Percentiles rank a stretch among this genome's conserved stretches.
phyloP scores from a whole-genome alignment of 1,284 basidiomycete species.

The Cryptococcus wingfieldii region DNA sequence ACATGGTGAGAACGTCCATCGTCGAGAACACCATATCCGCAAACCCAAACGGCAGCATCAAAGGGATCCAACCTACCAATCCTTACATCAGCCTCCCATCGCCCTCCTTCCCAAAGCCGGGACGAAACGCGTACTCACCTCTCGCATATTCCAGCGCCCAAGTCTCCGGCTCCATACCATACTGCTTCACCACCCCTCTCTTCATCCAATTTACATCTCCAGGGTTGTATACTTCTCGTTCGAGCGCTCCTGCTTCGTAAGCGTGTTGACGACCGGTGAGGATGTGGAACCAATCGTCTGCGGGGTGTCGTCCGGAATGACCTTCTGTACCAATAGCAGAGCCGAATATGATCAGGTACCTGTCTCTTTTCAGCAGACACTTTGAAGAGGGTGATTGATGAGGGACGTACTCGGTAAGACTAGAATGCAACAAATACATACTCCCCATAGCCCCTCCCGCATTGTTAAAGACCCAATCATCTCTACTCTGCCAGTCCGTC shows the following conservation, averaged over 20 bases:
- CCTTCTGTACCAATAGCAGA: slow-evolving; percentile 95
- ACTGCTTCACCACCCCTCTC: slow-evolving; percentile 85
- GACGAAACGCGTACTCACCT: slow-evolving; percentile 55
- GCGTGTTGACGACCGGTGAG: slow-evolving; percentile 90
- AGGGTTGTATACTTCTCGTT: slow-evolving; percentile 75
- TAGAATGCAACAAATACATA: slow-evolving; percentile 97
- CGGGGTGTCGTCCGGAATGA: slow-evolving; percentile 88
- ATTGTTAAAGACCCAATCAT: slow-evolving; percentile 96
- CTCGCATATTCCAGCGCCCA: slow-evolving; percentile 93
- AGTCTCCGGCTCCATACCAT: slow-evolving; percentile 93
- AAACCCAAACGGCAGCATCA: slow-evolving; percentile 89
- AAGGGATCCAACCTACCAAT: slow-evolving; percentile 75
- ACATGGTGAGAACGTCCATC: slow-evolving; percentile 78
- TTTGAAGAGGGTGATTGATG: background rate
- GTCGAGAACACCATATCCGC: slow-evolving; percentile 89
- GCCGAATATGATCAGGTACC: slow-evolving; percentile 75
- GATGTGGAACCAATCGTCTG: slow-evolving; percentile 93
- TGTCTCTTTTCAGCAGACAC: slow-evolving; percentile 3
- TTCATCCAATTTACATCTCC: slow-evolving; percentile 80
- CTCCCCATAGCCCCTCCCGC: slow-evolving; percentile 95
- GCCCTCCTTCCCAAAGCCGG: too few relatives aligned
- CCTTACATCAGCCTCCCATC: too few relatives aligned
- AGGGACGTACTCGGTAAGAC: slow-evolving; percentile 80
- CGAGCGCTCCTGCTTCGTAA: slow-evolving; percentile 71
- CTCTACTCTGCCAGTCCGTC: slow-evolving; percentile 53